Conservation (phyloP, 768 basidiomycete species). For the Dentipellis fragilis region DNA sequence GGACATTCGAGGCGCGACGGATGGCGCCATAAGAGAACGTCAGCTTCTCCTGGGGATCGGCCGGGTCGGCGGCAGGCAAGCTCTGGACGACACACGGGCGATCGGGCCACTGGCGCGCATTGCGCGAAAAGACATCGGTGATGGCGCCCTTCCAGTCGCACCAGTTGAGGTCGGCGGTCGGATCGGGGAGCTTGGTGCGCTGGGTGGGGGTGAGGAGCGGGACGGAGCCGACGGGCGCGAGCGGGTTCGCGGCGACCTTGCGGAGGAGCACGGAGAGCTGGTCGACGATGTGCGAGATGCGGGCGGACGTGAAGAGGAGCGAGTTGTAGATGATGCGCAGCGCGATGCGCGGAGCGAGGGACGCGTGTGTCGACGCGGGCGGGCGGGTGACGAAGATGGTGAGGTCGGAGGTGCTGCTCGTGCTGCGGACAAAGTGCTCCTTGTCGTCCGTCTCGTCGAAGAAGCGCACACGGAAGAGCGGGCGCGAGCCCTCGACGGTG, state of each 20-base stretch:
- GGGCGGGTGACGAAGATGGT: constrained; percentile 81
- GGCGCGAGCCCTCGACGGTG: constrained; percentile 36
- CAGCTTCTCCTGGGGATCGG: constrained; percentile 38
- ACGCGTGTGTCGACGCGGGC: constrained; percentile 53
- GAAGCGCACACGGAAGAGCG: constrained; percentile 91
- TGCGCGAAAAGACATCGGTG: constrained; percentile 85
- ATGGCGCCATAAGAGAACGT: constrained; percentile 76
- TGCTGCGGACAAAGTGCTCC: constrained; percentile 67
- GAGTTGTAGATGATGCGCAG: constrained; percentile 91
- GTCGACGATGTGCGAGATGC: constrained; percentile 73
- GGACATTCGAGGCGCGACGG: constrained; percentile 74
- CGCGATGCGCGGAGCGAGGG: constrained; percentile 65
- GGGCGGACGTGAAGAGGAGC: constrained; percentile 71
- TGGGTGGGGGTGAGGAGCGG: constrained; percentile 71
- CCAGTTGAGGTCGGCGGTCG: constrained; percentile 87
- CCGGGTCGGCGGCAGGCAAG: constrained; percentile 30
- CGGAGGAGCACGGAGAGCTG: constrained; percentile 76
- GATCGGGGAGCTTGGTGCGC: constrained; percentile 63
- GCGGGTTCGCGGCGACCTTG: constrained; percentile 57
- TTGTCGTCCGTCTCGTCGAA: constrained; percentile 83
- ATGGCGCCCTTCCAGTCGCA: constrained; percentile 97
- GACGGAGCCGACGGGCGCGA: constrained; percentile 66
- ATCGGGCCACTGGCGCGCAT: constrained; percentile 73
- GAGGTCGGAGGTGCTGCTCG: constrained; percentile 83
- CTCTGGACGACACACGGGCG: constrained; percentile 86